These are phyloP conservation scores for Mucor ambiguus DNA, from an alignment of 371 early-diverging fungal genomes.

Conservation along the genomic window DNA sequence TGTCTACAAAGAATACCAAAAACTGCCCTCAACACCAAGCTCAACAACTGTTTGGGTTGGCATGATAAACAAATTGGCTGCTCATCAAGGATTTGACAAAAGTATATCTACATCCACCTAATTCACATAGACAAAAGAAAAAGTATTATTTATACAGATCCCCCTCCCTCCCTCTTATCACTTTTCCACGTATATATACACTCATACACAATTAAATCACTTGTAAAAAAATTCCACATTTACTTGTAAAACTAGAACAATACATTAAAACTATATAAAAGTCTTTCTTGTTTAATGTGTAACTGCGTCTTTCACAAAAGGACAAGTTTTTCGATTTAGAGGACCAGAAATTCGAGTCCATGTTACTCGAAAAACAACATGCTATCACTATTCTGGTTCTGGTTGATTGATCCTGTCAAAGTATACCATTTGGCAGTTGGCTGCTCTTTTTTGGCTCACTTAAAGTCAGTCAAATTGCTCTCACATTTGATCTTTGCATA, in stretches of 20 bases:
- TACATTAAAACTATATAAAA: neutral
- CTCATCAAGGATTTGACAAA: conserved; percentile 8
- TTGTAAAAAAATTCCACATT: neutral
- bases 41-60: conserved; percentile 23
- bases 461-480: too few species aligned
- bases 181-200: neutral
- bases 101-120: neutral
- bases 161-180: neutral
- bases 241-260: neutral
- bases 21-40: conserved; percentile 2
- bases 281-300: too few species aligned
- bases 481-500: too few species aligned
- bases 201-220: neutral
- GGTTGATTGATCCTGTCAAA: too few species aligned
- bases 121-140: neutral
- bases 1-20: conserved; percentile 18
- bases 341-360: too few species aligned
- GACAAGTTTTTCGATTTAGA: too few species aligned
- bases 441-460: too few species aligned
- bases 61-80: conserved; percentile 17
- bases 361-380: too few species aligned
- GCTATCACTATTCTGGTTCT: too few species aligned
- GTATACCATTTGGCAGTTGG: too few species aligned
- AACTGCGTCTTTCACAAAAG: too few species aligned
- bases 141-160: neutral